A percentile compares a stretch with the other conserved stretches of the same genome.
Conservation (phyloP, 805 yeast species). For the Pichia occidentalis region DNA sequence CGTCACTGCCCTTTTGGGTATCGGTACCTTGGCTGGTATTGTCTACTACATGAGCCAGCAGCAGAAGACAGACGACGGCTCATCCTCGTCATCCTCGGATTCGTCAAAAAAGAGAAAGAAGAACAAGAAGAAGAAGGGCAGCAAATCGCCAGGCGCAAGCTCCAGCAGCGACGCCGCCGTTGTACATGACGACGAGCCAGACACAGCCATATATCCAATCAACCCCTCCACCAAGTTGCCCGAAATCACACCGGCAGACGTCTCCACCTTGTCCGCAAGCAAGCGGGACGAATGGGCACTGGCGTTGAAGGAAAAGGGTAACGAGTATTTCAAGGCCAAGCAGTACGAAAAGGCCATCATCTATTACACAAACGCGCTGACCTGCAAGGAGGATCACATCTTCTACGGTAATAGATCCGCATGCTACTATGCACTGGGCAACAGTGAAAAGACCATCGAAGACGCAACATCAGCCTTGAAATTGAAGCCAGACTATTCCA, state of each 20-base stretch:
- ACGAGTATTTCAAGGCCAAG: slow-evolving; percentile 64
- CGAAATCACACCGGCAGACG: slow-evolving; percentile 39
- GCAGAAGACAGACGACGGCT: slow-evolving; percentile 21
- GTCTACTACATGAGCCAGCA: slow-evolving; percentile 34
- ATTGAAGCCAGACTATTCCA: slow-evolving; percentile 82
- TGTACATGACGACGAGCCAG: slow-evolving; percentile 14
- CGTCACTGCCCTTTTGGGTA: slow-evolving; percentile 45
- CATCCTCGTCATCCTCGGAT: slow-evolving; percentile 6
- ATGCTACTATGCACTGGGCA: slow-evolving; percentile 76
- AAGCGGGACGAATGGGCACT: slow-evolving; percentile 61
- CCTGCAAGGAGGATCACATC: slow-evolving; percentile 74
- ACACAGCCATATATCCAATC: slow-evolving; percentile 39
- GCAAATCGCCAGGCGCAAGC: slow-evolving; percentile 17
- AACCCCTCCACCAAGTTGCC: slow-evolving; percentile 50
- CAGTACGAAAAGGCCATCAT: slow-evolving; percentile 70
- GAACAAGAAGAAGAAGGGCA: slow-evolving; percentile 39
- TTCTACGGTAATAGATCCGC: slow-evolving; percentile 96
- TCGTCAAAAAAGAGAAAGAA: slow-evolving; percentile 31
- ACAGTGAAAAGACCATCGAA: slow-evolving; percentile 76
- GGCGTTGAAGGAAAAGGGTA: slow-evolving; percentile 85
- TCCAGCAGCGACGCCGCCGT: slow-evolving; percentile 13
- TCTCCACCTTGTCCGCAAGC: slow-evolving; percentile 39
- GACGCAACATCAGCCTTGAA: slow-evolving; percentile 84
- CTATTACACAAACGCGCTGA: slow-evolving; percentile 72
- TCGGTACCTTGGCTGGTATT: slow-evolving; percentile 42